Evolutionary conservation across 371 early-diverging fungal species (phyloP), one percentile per base, ranked within the genome.

Genomic region (Mortierella sp.): DNA sequence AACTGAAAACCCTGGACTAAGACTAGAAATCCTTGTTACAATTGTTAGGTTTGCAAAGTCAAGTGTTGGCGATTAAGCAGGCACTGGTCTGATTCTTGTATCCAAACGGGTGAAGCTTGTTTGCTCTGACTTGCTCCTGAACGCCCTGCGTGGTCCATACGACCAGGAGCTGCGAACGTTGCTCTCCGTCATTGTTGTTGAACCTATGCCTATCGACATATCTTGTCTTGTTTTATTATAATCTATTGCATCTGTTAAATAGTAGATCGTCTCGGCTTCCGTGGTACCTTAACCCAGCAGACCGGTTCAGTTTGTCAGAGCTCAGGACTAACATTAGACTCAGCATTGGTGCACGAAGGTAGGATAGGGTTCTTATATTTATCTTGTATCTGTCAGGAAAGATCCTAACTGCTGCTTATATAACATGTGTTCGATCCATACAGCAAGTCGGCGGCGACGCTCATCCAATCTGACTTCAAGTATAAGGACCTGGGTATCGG

Each of bases 401-500:
- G n/a, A n/a, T n/a, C n/a, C n/a, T n/a, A 27, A 6, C 7, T 7
- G 6, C 15, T 23, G 19, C 2, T 23, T 14, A 3, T 41, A 24
- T 42, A 27, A 51, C 21, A 50, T 4, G 46, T 8, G 5, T 34
- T 44, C 28, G 19, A n/a, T 6, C 31, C 44, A 27, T 49, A 44
- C 69, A 86, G 86, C n/a, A 80, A 82, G 30, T 64, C 79, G 37
- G 87, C 90, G 4, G 85, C 86, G 47, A 84, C 90, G 2, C 79
- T 98, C 44, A 90, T 97, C 53, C 90, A 96, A 72, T 94, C 99
- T 15, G 89, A 98, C 76, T 99, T 99, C 81, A 95, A 96, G 67
- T 99, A 99, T 84, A 99, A 98, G 80, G 96, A 97, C 62, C 87
- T 99, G 84, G 99, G 99, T 44, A 99, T 99, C 79, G 99, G 99